Percentiles rank a stretch among this genome's conserved stretches.
These are phyloP conservation scores for Monosporascus sp. DNA, from an alignment of 2,329 filamentous ascomycete genomes.

Conservation along the genomic window DNA sequence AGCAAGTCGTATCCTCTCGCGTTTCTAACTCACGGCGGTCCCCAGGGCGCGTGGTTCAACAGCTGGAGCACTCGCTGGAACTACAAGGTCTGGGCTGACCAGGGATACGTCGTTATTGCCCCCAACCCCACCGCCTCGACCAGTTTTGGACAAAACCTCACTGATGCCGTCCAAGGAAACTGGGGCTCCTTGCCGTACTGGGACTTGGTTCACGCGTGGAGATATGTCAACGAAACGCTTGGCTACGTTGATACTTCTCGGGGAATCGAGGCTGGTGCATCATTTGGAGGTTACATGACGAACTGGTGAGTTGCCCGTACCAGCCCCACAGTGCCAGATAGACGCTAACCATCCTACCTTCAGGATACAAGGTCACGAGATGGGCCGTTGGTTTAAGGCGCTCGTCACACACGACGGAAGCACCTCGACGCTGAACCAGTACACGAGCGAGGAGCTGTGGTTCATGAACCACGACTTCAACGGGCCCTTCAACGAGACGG, in stretches of 20 bases:
- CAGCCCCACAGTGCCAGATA: not conserved
- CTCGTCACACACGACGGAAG: constrained; percentile 50
- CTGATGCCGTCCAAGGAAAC: constrained; percentile 42
- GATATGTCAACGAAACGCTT: constrained; percentile 46
- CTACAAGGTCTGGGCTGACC: constrained; percentile 49
- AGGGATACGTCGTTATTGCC: constrained; percentile 50
- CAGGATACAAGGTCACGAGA: constrained; percentile 47
- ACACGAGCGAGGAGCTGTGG: constrained; percentile 30
- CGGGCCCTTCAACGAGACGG: constrained; percentile 39
- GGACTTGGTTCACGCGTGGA: constrained; percentile 48
- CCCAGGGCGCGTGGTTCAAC: constrained; percentile 47
- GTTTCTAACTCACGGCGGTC: constrained; percentile 49
- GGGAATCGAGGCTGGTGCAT: constrained; percentile 47
- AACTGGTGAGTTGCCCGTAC: constrained; percentile 34
- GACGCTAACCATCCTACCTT: not conserved
- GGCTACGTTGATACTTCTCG: constrained; percentile 44
- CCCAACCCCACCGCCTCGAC: constrained; percentile 51
- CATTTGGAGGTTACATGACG: constrained; percentile 53
- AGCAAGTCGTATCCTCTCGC: constrained; percentile 46
- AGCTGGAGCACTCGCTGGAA: constrained; percentile 50
- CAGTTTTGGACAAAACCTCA: constrained; percentile 48
- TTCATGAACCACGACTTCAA: constrained; percentile 40
- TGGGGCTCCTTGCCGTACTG: constrained; percentile 51
- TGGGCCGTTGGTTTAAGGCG: constrained; percentile 52
- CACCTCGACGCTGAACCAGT: constrained; percentile 29